Base-by-base conservation (phyloP, 2,329 filamentous ascomycete species). In the Xylaria hypoxylon region DNA sequence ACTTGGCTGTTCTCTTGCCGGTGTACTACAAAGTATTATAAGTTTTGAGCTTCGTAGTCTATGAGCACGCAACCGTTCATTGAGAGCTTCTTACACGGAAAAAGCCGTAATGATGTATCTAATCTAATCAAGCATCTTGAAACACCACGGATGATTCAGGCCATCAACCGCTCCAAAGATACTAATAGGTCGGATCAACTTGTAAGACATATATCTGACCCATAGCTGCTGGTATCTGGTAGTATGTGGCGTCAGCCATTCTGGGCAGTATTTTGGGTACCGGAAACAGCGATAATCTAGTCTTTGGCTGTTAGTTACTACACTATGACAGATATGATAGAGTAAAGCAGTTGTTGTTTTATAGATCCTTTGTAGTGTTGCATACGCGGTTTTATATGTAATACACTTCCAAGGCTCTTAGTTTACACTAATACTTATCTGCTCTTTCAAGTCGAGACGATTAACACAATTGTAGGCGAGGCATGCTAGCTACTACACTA, bases 191-290 rank as follows among this genome's bases (percentile, higher is more conserved):
- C 51, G 51, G 51, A 11, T 45, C 17, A 10, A 52, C 40, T 51
- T 47, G 47, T 59, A 40, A 68, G 57, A 59, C 58, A 68, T 51
- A 42, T 24, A 50, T 53, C 59, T 26, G 56, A 47, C 38, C 47
- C 45, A 50, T 52, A 45, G 11, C 15, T 55, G 35, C 22, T 28
- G 11, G 35, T 17, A n/a, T 35, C 22, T 55, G 52, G 11, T 13
- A 31, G 7, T 42, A 11, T 35, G 56, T 64, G 57, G 61, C 61
- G 52, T 59, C 57, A 61, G 61, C 65, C 56, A 62, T 48, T 33
- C 40, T 35, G 19, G 22, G 45, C 28, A 31, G 28, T 56, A 24
- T 51, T 31, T 17, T 19, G 17, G 35, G n/a, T 38, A 26, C 42
- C 6, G 19, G 15, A 40, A 61, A 35, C 35, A n/a, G 42, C 35